These are phyloP conservation scores for Teratosphaeria nubilosa DNA, from an alignment of 2,329 filamentous ascomycete genomes.

Conservation along the genomic window DNA sequence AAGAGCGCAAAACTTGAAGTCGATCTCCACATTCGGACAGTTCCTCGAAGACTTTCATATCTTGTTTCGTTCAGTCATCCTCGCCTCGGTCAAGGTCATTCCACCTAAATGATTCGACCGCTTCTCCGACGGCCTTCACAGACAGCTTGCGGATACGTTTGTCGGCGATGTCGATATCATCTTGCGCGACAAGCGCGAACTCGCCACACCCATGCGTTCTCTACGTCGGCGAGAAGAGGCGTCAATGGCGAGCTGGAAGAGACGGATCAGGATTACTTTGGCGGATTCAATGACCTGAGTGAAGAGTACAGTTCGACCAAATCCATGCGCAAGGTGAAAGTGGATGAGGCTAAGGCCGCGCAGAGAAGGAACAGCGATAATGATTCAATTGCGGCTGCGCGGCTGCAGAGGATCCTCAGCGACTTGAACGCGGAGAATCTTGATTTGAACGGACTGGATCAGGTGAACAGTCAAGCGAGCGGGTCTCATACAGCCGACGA, in stretches of 20 bases:
- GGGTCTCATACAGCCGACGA: no score
- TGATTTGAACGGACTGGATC: no score
- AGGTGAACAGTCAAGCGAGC: not conserved
- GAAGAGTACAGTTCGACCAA: not conserved
- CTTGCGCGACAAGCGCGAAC: not conserved
- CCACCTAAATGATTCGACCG: constrained; percentile 1
- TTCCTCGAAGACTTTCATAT: not conserved
- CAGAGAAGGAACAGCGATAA: not conserved
- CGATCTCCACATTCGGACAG: not conserved
- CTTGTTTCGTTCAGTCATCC: not conserved
- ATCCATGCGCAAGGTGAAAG: not conserved
- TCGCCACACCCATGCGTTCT: not conserved
- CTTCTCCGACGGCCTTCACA: constrained; percentile 1
- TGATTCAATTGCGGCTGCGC: no score
- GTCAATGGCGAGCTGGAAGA: not conserved
- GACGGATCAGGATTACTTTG: not conserved
- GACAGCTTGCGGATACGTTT: constrained; percentile 3
- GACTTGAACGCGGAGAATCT: no score
- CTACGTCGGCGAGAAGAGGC: not conserved
- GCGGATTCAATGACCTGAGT: not conserved
- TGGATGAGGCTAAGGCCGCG: not conserved
- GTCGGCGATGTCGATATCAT: constrained; percentile 1
- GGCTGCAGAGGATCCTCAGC: no score
- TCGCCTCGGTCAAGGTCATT: not conserved
- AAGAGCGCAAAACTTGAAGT: not conserved